Base-by-base conservation (phyloP, 129 eudicot species). In the Sambucus nigra region DNA sequence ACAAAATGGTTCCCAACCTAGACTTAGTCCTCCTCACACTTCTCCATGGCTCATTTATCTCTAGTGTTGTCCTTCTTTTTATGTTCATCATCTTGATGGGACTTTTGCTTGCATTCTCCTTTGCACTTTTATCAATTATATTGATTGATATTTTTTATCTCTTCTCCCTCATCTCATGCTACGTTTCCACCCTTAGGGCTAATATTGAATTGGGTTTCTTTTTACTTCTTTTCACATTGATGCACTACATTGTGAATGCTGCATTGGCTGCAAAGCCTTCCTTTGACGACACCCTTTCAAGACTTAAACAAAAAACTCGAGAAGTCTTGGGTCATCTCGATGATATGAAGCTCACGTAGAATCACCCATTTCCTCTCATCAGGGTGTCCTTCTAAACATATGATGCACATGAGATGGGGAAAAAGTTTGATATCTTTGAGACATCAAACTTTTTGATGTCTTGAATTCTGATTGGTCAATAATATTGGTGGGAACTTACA, bases 1-100 rank as follows among this genome's bases (percentile, higher is more conserved):
- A 15, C 11, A 55, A 57, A 52, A 69, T 77, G 85, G 60, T 76
- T 49, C 76, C 76, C 60, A 74, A 70, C 53, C 18, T 79, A 21
- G 84, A 83, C 63, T 61, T 83, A 23, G 59, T 83, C 59, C 81
- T 83, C 61, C 64, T 79, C 28, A 69, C 82, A 33, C 81, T 82
- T 62, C 74, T 82, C 28, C 85, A 78, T 57, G 75, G 80, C 48
- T 74, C 85, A 26, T 54, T 77, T 48, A 71, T 77, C 51, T 77
- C 85, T 55, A 50, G 68, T 67, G 51, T 73, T 73, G 71, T 81
- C 33, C 69, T 82, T 5, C 24, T 83, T 45, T 58, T 73, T 26
- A 25, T 76, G 47, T 66, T 76, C 58, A 18, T 65, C 27, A 69
- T 83, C 25, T 41, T 73, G 32, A 18, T 72, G 45, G 59, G 60